Evolutionary conservation across 345 rosid genomes (phyloP).

Genomic region (Rhizophora mangle): DNA sequence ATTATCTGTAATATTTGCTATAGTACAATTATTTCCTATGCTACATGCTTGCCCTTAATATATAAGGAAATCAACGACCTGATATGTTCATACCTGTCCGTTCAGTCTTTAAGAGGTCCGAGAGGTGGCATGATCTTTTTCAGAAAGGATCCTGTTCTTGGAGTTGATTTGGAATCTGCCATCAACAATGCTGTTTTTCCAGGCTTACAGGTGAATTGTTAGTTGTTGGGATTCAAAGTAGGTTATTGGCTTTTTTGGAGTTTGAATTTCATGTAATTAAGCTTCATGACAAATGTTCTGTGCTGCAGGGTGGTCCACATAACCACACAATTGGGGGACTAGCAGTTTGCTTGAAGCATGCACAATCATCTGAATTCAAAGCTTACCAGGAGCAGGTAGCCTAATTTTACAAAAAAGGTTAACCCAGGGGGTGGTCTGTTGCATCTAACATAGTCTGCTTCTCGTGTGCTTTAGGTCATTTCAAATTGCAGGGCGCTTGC

Average conservation of each 20-base stretch:
- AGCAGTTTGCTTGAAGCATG: slow-evolving; percentile 88
- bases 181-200: slow-evolving; percentile 95
- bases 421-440: neutral
- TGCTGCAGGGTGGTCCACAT: slow-evolving; percentile 88
- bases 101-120: slow-evolving; percentile 93
- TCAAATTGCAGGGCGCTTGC: slow-evolving; percentile 80
- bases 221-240: neutral
- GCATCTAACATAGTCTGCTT: neutral
- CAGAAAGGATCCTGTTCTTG: slow-evolving; percentile 67
- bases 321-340: slow-evolving; percentile 93
- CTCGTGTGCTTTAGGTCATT: slow-evolving; percentile 52
- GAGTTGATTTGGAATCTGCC: slow-evolving; percentile 79
- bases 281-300: neutral
- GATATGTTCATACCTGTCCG: slow-evolving; percentile 4
- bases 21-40: too few species aligned
- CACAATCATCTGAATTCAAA: slow-evolving; percentile 64
- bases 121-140: slow-evolving; percentile 99
- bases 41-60: neutral
- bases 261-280: neutral
- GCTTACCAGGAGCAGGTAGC: slow-evolving; percentile 74
- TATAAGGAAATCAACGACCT: slow-evolving; percentile 3
- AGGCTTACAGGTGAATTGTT: slow-evolving; percentile 68
- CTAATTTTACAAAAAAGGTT: neutral
- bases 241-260: neutral
- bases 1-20: too few species aligned